Evolutionary conservation across 371 early-diverging fungal genomes (phyloP), one percentile per base, ranked within the genome.

Genomic region (Entomophthora muscae): DNA sequence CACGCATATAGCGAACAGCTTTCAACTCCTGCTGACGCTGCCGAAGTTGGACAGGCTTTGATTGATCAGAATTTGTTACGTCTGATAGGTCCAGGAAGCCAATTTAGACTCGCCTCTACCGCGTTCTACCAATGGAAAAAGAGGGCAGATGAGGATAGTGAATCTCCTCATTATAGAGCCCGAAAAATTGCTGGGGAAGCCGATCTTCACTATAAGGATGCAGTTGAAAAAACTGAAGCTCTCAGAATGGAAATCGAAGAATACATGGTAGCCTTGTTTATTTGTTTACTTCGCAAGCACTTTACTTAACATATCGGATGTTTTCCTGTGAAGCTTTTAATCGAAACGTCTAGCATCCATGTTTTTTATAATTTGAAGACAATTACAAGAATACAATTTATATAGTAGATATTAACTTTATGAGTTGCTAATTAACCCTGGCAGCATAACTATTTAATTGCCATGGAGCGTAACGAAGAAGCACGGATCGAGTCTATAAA

Each of bases 401-500:
- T 28, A 26, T 57, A 28, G 7, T 5, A 21, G 21, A 21, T 12
- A 21, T 55, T 23, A 55, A 10, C 12, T 21, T 10, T 55, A 22
- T 21, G 21, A 10, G 2, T 28, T 26, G 13, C 5, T 57, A 57
- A 21, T 57, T 23, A 10, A 27, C 12, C 13, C 22, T 57, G 24
- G 13, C 26, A 57, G 57, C 31, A 22, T 57, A 57, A 12, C 21
- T 57, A 28, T 57, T 57, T 57, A 57, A 12, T 29, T 5, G 24
- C 29, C 7, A 28, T 57, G 29, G 57, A 57, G 29, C 27, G 31
- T 17, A 57, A 57, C 22, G 57, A 57, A 57, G 27, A 22, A 26
- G 27, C 57, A 10, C 3, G 57, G 22, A 57, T 57, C 29, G 57
- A 57, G 31, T 57, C 57, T 3, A 57, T 57, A 17, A 57, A 57